Evolutionary conservation across 495 filamentous ascomycete genomes (phyloP).

Genomic region (Pseudomonodictys pantanalensis): DNA sequence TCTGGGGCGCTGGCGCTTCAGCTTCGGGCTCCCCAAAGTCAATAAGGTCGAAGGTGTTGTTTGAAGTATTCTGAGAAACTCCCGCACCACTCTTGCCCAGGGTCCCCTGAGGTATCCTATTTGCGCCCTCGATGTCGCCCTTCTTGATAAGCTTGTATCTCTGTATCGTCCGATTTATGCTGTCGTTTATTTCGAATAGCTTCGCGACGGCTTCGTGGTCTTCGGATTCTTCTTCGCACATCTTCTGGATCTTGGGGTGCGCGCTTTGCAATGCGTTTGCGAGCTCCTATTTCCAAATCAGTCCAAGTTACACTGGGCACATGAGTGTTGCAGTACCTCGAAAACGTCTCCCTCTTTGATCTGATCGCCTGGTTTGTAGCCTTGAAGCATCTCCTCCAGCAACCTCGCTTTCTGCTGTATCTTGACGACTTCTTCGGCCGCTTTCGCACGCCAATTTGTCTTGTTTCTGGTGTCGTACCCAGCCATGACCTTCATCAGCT

Average conservation of each 20-base stretch:
- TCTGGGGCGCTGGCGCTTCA: slow-evolving; percentile 40
- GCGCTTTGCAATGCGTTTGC: slow-evolving; percentile 88
- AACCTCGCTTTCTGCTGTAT: slow-evolving; percentile 91
- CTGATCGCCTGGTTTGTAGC: slow-evolving; percentile 74
- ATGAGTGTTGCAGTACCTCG: slow-evolving; percentile 52
- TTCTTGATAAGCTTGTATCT: slow-evolving; percentile 91
- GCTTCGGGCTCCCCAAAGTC: slow-evolving; percentile 69
- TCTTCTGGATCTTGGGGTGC: slow-evolving; percentile 97
- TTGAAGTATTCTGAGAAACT: slow-evolving; percentile 67
- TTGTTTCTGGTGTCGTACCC: slow-evolving; percentile 92
- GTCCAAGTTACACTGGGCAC: background rate
- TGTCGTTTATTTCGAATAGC: slow-evolving; percentile 94
- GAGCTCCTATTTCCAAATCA: slow-evolving; percentile 68
- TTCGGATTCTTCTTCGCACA: slow-evolving; percentile 98
- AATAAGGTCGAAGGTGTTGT: slow-evolving; percentile 88
- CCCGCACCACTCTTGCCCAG: slow-evolving; percentile 65
- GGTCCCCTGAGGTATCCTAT: slow-evolving; percentile 78
- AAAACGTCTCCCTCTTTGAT: slow-evolving; percentile 90
- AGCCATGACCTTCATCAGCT: slow-evolving; percentile 98
- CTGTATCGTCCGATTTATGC: slow-evolving; percentile 94
- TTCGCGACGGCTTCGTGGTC: slow-evolving; percentile 95
- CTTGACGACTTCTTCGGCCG: slow-evolving; percentile 88
- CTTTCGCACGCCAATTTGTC: slow-evolving; percentile 96
- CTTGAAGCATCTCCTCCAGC: slow-evolving; percentile 87
- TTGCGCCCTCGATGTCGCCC: slow-evolving; percentile 86